phyloP scores from a whole-genome alignment of 306 rosid genomes.

The Glycine tomentella region DNA sequence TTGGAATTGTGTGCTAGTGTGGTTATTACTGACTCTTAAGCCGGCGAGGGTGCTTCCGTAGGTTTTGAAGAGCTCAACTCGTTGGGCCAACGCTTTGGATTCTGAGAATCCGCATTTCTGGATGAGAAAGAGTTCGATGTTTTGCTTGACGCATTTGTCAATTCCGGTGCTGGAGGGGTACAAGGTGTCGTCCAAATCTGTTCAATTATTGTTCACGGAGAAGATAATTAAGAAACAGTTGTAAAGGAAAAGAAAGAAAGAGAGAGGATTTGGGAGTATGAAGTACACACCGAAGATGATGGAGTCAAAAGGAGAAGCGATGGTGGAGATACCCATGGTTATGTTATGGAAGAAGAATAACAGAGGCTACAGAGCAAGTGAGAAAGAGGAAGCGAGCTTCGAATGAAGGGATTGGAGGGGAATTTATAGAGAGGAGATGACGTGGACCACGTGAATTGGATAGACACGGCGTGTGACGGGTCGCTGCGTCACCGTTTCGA shows the following conservation, averaged over 20 bases:
- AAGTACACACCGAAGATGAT: slow-evolving; percentile 63
- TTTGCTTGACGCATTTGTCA: slow-evolving; percentile 63
- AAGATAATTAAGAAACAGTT: not conserved
- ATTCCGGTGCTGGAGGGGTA: slow-evolving; percentile 73
- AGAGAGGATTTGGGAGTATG: not conserved
- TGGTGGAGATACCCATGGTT: slow-evolving; percentile 53
- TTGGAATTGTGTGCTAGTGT: slow-evolving; percentile 22
- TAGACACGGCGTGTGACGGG: not conserved
- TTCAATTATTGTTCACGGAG: not conserved
- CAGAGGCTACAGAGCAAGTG: no score
- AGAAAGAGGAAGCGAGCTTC: not conserved
- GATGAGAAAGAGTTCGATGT: slow-evolving; percentile 76
- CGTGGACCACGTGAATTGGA: slow-evolving; percentile 41
- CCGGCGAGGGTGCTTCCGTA: slow-evolving; percentile 97
- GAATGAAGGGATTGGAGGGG: not conserved
- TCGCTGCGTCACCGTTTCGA: slow-evolving; percentile 38
- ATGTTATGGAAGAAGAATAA: not conserved
- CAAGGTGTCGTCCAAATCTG: slow-evolving; percentile 92
- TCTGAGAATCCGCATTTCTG: slow-evolving; percentile 77
- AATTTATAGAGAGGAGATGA: slow-evolving; percentile 34
- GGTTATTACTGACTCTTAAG: slow-evolving; percentile 58
- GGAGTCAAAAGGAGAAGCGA: slow-evolving; percentile 54
- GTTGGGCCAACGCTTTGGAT: slow-evolving; percentile 63
- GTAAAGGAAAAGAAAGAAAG: not conserved
- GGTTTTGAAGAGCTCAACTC: slow-evolving; percentile 79